Conservation (phyloP, 2,329 filamentous ascomycete species). For the Xylariaceae sp. region DNA sequence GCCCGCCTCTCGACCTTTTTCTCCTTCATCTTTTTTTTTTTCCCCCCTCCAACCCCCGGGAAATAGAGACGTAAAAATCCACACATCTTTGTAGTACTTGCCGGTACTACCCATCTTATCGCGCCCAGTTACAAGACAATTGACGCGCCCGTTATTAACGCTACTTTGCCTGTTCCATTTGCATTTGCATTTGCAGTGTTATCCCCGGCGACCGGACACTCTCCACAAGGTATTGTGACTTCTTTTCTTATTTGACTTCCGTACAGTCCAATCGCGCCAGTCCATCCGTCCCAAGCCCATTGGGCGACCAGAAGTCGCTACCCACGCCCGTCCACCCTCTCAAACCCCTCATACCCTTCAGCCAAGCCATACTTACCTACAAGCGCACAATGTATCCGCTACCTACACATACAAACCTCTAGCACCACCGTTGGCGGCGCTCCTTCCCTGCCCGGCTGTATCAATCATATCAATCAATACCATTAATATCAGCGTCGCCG, state of each 20-base stretch:
- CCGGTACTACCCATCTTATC: background rate
- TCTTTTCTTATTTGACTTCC: background rate
- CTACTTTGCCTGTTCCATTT: background rate
- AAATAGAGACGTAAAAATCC: background rate
- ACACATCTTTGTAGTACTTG: background rate
- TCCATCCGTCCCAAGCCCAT: slow-evolving; percentile 2
- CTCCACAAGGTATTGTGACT: background rate
- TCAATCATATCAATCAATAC: background rate
- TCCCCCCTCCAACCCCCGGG: background rate
- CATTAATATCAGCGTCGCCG: background rate
- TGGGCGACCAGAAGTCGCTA: background rate
- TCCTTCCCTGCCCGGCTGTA: background rate
- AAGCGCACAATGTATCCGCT: background rate
- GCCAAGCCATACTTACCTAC: background rate
- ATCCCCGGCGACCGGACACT: no score
- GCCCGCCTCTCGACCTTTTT: background rate
- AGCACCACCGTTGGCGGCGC: no score
- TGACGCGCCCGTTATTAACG: background rate
- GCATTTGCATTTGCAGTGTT: background rate
- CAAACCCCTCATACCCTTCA: background rate
- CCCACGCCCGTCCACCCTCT: background rate
- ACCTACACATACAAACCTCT: background rate
- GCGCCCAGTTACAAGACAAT: background rate
- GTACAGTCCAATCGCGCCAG: background rate
- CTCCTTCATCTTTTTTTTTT: slow-evolving; percentile 1